Conservation (phyloP, 257 asterid genomes). For the Buddleja alternifolia region DNA sequence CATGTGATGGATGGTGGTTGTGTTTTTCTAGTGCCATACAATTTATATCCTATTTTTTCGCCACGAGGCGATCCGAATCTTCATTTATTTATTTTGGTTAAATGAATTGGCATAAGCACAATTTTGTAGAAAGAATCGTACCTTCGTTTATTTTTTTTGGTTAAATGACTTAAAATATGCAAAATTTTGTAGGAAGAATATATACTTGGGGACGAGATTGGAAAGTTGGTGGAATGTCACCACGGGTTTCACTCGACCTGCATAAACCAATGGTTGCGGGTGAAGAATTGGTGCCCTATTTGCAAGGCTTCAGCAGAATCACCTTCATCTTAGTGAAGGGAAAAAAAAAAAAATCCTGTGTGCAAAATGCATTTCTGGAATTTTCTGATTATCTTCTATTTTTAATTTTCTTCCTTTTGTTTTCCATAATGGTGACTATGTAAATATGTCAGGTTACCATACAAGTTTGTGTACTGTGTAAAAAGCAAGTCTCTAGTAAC, state of each 20-base stretch:
- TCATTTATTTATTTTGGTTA: too few species aligned
- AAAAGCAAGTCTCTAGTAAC: slow-evolving; percentile 20
- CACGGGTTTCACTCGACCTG: slow-evolving; percentile 55
- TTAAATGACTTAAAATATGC: too few species aligned
- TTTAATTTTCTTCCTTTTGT: too few species aligned
- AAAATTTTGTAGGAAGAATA: slow-evolving; percentile 54
- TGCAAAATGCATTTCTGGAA: slow-evolving; percentile 11
- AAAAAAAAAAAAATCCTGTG: too few species aligned
- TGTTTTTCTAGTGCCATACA: too few species aligned
- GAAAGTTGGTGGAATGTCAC: slow-evolving; percentile 49
- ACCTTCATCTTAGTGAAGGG: not conserved
- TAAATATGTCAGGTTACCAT: slow-evolving; percentile 19
- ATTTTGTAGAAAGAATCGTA: slow-evolving; percentile 52
- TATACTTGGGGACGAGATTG: slow-evolving; percentile 49
- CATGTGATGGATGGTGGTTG: too few species aligned
- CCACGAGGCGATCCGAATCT: too few species aligned
- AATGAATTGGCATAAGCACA: too few species aligned
- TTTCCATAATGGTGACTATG: not conserved
- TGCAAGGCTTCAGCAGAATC: slow-evolving; percentile 54
- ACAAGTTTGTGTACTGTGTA: slow-evolving; percentile 28
- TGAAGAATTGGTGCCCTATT: slow-evolving; percentile 71
- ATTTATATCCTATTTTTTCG: too few species aligned
- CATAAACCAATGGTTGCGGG: slow-evolving; percentile 52
- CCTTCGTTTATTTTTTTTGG: too few species aligned
- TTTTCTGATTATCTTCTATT: not conserved